Evolutionary conservation across 2,329 filamentous ascomycete genomes (phyloP).

Genomic region (Daldinia eschscholtzii): DNA sequence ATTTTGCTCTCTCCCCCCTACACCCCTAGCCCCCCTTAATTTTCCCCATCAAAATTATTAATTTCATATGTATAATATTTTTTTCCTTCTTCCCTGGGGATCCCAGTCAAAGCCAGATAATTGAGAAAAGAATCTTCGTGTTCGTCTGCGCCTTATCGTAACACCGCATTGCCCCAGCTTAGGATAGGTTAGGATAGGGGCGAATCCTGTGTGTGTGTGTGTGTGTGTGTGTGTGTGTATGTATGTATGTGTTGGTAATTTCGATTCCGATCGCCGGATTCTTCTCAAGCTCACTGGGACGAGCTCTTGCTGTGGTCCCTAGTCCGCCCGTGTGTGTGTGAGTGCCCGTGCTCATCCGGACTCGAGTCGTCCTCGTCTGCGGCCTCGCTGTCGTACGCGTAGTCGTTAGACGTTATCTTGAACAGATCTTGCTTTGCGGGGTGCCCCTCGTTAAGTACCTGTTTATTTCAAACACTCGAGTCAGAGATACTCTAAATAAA

Average conservation of each 20-base stretch:
- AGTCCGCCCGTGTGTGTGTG: background rate
- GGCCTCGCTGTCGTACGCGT: conserved; percentile 32
- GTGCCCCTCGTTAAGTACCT: conserved; percentile 49
- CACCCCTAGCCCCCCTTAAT: background rate
- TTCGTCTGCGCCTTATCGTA: background rate
- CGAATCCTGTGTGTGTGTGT: background rate
- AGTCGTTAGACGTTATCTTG: conserved; percentile 26
- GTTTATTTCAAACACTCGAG: background rate
- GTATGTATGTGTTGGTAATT: background rate
- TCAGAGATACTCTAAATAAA: too few species aligned
- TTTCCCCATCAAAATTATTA: background rate
- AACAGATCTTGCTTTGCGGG: conserved; percentile 40
- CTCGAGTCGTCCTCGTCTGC: conserved; percentile 26
- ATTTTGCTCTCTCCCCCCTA: background rate
- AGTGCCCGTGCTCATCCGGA: conserved; percentile 17
- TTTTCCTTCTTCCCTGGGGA: background rate
- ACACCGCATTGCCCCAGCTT: background rate
- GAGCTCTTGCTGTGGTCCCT: conserved; percentile 30
- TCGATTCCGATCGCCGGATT: background rate
- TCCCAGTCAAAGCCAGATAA: background rate
- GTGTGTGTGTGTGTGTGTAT: too few species aligned
- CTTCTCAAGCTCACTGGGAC: conserved; percentile 22
- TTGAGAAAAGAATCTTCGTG: background rate
- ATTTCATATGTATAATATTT: background rate
- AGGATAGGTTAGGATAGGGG: background rate